Base-by-base conservation (phyloP, 2,329 filamentous ascomycete species). In the Talaromyces sp. region DNA sequence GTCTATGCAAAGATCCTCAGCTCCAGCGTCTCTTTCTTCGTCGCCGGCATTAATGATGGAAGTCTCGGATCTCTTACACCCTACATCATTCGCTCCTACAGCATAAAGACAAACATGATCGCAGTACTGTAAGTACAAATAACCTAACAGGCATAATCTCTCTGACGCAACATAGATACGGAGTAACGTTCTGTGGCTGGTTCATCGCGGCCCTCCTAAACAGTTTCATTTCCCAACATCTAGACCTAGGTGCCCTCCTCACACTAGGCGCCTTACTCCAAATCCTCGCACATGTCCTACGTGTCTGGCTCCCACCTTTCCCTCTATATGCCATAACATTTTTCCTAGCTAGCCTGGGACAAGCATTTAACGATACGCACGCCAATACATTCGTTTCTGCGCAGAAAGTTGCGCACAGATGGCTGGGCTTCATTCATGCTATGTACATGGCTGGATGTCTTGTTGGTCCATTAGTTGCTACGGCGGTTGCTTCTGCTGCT, bases 41-140 rank as follows among this genome's bases (percentile, higher is more conserved):
- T 85, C 27, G 83, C 85, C 0, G 85, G 86, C 0, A 75, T 83
- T 43, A 88, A 86, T 51, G 86, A 88, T 64, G 85, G 85, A 29
- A 85, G 80, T 54, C 72, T 87, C 1, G 86, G 86, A 2, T 78
- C 85, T 1, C 58, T 88, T 13, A 80, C 87, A 1, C 86, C 85
- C 0, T 86, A 87, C 61, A 77, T 88, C 9, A 76, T 87, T 3
- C 74, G 77, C 4, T 77, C 79, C 3, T 86, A 86, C 61, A 56
- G 72, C 4, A 78, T 86, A 41, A 77, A 70, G 11, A 85, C 82
- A 0, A 79, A 77, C 19, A 72, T 79, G 24, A 75, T 82, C 4
- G 76, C 81, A 0, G 70, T 80, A 19, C 69, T 86, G 75, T 84
- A 68, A 33, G 42, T 35, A 13, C 4, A 20, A 17, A 8, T 13